Evolutionary conservation across 2,329 filamentous ascomycete species (phyloP).

Genomic region (Xylariaceae sp.): DNA sequence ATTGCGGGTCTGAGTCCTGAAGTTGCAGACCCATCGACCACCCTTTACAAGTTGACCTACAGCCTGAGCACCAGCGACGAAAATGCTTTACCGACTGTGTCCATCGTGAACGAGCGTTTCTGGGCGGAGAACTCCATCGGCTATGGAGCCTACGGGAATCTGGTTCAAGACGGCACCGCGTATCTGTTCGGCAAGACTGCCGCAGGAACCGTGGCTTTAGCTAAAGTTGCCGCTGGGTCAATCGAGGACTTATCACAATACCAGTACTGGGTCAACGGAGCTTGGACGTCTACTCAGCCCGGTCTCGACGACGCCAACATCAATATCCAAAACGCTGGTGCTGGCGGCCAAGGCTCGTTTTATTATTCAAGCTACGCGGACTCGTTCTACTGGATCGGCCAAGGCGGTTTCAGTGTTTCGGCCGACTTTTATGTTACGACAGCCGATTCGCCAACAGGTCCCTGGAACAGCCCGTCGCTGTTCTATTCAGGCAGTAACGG

Average conservation of each 20-base stretch:
- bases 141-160: slow-evolving; percentile 21
- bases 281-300: slow-evolving; percentile 11
- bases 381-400: slow-evolving; percentile 21
- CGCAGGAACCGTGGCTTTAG: slow-evolving; percentile 16
- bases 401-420: slow-evolving; percentile 13
- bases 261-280: slow-evolving; percentile 15
- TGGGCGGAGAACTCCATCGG: slow-evolving; percentile 17
- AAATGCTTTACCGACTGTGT: slow-evolving; percentile 18
- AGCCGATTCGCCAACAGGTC: slow-evolving; percentile 16
- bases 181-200: slow-evolving; percentile 20
- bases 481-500: slow-evolving; percentile 16
- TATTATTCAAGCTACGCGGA: slow-evolving; percentile 16
- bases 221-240: slow-evolving; percentile 15
- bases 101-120: slow-evolving; percentile 20
- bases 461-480: slow-evolving; percentile 13
- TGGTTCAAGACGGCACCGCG: slow-evolving; percentile 17
- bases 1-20: slow-evolving; percentile 15
- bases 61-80: slow-evolving; percentile 5
- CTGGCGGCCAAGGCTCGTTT: slow-evolving; percentile 19
- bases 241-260: slow-evolving; percentile 21
- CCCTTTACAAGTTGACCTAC: slow-evolving; percentile 23
- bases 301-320: slow-evolving; percentile 2
- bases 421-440: slow-evolving; percentile 21
- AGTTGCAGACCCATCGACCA: slow-evolving; percentile 18
- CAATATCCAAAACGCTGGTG: slow-evolving; percentile 10